These are phyloP conservation scores for Ceratocystiopsis sp. DNA, from an alignment of 2,329 filamentous ascomycete genomes.

Conservation along the genomic window DNA sequence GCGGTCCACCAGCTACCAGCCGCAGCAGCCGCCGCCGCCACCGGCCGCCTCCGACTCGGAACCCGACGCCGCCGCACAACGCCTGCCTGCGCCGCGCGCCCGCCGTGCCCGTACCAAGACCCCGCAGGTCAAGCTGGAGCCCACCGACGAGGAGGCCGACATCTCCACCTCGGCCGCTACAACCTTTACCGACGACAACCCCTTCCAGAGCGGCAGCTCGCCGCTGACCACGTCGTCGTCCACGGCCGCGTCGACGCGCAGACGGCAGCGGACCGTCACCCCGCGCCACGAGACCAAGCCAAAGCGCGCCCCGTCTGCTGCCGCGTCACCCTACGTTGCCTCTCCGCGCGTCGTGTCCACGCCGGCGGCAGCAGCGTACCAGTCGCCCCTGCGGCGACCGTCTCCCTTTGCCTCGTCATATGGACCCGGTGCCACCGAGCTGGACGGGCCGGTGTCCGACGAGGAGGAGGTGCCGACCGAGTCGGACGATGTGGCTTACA, in stretches of 20 bases:
- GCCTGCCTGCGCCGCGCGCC: constrained; percentile 18
- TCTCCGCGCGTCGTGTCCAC: constrained; percentile 3
- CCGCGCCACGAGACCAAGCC: not conserved
- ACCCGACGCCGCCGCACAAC: constrained; percentile 31
- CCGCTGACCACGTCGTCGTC: constrained; percentile 27
- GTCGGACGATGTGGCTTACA: constrained; percentile 8
- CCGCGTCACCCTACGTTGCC: not conserved
- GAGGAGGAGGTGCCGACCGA: not conserved
- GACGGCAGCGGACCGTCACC: constrained; percentile 1
- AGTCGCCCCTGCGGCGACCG: not conserved
- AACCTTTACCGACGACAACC: constrained; percentile 73
- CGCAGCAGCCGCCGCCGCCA: constrained; percentile 8
- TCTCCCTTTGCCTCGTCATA: constrained; percentile 2
- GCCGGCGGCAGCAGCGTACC: not conserved
- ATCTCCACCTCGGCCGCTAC: constrained; percentile 29
- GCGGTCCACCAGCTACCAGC: constrained; percentile 36
- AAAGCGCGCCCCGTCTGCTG: not conserved
- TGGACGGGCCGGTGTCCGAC: constrained; percentile 1
- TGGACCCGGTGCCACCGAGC: not conserved
- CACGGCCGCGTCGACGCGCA: not conserved
- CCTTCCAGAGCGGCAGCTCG: constrained; percentile 76
- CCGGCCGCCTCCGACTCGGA: constrained; percentile 29
- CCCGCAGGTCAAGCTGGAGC: constrained; percentile 37
- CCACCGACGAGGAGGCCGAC: constrained; percentile 29
- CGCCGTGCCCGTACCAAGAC: constrained; percentile 36